Conservation (phyloP, 1,284 basidiomycete species). For the Austropuccinia psidii region DNA sequence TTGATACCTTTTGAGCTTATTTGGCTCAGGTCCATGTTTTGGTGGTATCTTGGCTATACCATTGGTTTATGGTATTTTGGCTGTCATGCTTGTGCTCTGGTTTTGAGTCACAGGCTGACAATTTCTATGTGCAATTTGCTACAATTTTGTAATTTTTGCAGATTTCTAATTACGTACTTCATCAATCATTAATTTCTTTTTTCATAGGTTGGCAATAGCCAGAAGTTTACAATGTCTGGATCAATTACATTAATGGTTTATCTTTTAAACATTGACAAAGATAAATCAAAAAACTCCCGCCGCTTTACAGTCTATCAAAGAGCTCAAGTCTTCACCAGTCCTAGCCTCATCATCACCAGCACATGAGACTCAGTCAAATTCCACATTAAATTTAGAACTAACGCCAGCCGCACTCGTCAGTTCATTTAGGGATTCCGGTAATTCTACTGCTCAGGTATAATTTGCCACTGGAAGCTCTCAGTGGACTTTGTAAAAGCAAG, state of each 20-base stretch:
- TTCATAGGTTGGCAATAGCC: constrained; percentile 10
- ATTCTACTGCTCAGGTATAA: not conserved
- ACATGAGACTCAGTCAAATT: not conserved
- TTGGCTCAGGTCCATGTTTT: no score
- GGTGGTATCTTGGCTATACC: no score
- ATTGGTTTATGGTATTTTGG: no score
- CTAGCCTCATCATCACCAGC: not conserved
- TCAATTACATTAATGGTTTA: not conserved
- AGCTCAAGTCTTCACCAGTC: not conserved
- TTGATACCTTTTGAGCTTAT: no score
- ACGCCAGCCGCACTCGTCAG: not conserved
- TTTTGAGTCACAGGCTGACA: no score
- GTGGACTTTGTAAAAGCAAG: not conserved
- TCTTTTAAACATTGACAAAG: not conserved
- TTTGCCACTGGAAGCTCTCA: no score
- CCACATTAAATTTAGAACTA: not conserved
- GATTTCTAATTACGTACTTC: no score
- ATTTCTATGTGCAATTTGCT: not conserved
- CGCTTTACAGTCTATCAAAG: constrained; percentile 13
- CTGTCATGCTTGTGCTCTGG: no score
- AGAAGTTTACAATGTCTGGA: constrained; percentile 9
- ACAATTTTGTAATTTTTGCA: no score
- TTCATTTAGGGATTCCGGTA: not conserved
- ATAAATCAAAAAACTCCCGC: constrained; percentile 24
- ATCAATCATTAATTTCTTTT: no score